These are phyloP conservation scores for Neofusicoccum kwambonambiense DNA, from an alignment of 2,329 filamentous ascomycete species.

Conservation along the genomic window DNA sequence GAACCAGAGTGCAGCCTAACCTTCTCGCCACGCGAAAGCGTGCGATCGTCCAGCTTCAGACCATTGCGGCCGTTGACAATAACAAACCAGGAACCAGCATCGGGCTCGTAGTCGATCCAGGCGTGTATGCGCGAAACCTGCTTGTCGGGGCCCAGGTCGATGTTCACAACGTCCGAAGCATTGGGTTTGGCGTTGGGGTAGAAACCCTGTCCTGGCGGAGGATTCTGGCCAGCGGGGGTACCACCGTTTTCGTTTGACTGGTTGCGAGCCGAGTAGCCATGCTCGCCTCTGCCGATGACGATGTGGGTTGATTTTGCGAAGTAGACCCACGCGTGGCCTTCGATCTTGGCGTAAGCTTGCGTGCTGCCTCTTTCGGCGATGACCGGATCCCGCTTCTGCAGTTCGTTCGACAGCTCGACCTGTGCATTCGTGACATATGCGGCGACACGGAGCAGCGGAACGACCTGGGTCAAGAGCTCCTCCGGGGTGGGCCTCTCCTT, in stretches of 20 bases:
- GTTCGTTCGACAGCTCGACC: constrained; percentile 55
- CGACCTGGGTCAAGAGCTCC: constrained; percentile 28
- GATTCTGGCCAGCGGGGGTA: constrained; percentile 20
- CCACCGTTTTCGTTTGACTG: constrained; percentile 31
- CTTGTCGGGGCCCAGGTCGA: constrained; percentile 67
- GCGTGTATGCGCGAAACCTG: constrained; percentile 52
- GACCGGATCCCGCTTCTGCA: constrained; percentile 36
- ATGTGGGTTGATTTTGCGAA: constrained; percentile 74
- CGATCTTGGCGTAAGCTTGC: constrained; percentile 75
- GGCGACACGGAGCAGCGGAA: constrained; percentile 44
- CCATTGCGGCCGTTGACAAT: constrained; percentile 89
- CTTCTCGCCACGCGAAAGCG: constrained; percentile 65
- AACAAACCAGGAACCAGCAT: constrained; percentile 70
- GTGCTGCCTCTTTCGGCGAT: constrained; percentile 45
- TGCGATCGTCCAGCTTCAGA: constrained; percentile 74
- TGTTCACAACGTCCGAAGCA: constrained; percentile 60
- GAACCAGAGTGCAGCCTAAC: constrained; percentile 76
- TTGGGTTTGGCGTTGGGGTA: constrained; percentile 24
- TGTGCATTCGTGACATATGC: constrained; percentile 55
- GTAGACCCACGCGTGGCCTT: constrained; percentile 80
- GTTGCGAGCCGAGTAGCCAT: constrained; percentile 28
- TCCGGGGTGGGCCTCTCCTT: constrained; percentile 37
- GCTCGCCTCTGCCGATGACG: constrained; percentile 65
- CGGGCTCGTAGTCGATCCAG: constrained; percentile 47
- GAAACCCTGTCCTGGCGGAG: constrained; percentile 24